Base-by-base conservation (phyloP, 768 basidiomycete species). In the Boletales sp. region DNA sequence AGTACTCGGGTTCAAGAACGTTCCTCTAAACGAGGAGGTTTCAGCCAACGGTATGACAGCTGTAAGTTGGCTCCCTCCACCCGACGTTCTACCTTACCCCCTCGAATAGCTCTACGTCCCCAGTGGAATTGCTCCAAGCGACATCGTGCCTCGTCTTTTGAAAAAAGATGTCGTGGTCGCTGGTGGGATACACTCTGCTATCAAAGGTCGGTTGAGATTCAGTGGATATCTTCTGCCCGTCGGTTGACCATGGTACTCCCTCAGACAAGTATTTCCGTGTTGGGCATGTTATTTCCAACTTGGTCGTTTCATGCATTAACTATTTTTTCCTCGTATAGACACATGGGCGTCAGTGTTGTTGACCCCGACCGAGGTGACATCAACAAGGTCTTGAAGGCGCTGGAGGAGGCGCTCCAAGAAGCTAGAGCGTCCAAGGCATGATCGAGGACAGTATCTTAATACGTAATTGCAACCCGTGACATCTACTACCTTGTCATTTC, bases 31-130 rank as follows among this genome's bases (percentile, higher is more conserved):
- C 25, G 73, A 81, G 2, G 71, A 75, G 3, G 76, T 80, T 50
- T 78, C 87, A 15, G 94, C 96, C 4, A 95, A 94, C 63, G 94
- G 95, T 36, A 97, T 99, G 96, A 90, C 87, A 7, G 94, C 94
- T 37, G 84, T 90, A 61, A 55, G 74, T 62, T 36, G 12, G 28
- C 12, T 41, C 41, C 30, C 15, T 25, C 25, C n/a, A 10, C 18
- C 17, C 9, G 25, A 28, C 25, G 25, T 4, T 13, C 5, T 25
- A 15, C 19, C 30, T 18, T 31, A 31, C 28, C 19, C 21, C 31
- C n/a, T 36, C 46, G 36, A 50, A n/a, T 54, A 86, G 79, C 63
- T 92, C 44, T 94, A 90, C 70, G 89, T 81, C 62, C 96, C 96
- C 12, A 78, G 84, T 1, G 94, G 92, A 5, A 63, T 94, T n/a